These are phyloP conservation scores for Adansonia rubrostipa DNA, from an alignment of 441 rosid species.

Conservation along the genomic window DNA sequence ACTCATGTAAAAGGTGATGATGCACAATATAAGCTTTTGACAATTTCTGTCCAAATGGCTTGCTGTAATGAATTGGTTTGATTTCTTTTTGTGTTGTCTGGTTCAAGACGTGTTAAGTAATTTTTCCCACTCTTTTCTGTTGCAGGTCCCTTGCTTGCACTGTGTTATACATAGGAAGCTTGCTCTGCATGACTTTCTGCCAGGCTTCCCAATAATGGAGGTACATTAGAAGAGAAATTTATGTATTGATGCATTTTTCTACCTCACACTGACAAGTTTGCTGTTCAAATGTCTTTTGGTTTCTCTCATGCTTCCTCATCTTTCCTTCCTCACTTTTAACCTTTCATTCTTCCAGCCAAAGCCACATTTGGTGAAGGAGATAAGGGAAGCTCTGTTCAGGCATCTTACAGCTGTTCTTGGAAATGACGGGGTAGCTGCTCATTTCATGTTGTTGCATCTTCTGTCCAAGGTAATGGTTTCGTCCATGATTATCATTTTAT, in stretches of 20 bases:
- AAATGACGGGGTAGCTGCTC: constrained; percentile 76
- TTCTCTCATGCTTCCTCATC: neutral
- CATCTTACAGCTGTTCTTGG: constrained; percentile 78
- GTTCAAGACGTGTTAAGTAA: neutral
- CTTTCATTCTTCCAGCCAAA: constrained; percentile 56
- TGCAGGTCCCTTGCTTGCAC: constrained; percentile 85
- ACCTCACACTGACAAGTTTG: neutral
- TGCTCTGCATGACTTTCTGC: constrained; percentile 58
- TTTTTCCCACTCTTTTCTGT: constrained; percentile 21
- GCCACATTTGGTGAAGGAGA: constrained; percentile 55
- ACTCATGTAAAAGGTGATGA: neutral
- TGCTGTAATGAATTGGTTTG: neutral
- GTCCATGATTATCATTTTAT: neutral
- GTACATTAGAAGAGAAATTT: constrained; percentile 37
- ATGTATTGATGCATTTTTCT: constrained; percentile 1
- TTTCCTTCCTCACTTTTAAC: constrained; percentile 18
- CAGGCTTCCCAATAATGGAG: constrained; percentile 55
- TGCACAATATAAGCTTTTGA: neutral
- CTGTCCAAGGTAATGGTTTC: constrained; percentile 62
- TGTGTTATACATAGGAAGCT: constrained; percentile 86
- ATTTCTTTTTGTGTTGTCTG: neutral
- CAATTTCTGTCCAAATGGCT: neutral
- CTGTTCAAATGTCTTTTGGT: neutral
- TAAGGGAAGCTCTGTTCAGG: constrained; percentile 62
- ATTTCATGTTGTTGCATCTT: constrained; percentile 77